phyloP scores from a whole-genome alignment of 495 filamentous ascomycete species.

The Daldinia loculata region DNA sequence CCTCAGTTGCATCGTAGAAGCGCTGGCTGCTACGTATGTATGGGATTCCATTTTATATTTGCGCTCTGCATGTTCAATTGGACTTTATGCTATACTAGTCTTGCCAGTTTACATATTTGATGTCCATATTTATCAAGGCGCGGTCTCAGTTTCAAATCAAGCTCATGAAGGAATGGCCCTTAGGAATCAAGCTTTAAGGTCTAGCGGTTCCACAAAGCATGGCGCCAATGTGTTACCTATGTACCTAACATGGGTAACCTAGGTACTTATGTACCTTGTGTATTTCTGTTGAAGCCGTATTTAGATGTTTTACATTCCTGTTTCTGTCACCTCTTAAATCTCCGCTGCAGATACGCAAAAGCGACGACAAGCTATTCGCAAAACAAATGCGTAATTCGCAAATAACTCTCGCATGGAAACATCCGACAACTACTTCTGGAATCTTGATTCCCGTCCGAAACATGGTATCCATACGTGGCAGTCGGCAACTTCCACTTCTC shows the following conservation, averaged over 20 bases:
- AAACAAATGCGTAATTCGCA: constrained; percentile 1
- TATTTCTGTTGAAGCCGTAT: background rate
- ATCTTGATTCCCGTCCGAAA: constrained; percentile 3
- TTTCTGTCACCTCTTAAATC: background rate
- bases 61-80: background rate
- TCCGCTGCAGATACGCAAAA: background rate
- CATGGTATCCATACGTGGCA: constrained; percentile 14
- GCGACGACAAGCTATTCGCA: background rate
- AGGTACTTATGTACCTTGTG: background rate
- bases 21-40: background rate
- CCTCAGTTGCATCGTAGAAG: background rate
- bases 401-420: background rate
- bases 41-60: background rate
- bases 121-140: no score
- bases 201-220: no score
- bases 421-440: background rate
- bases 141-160: no score
- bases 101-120: no score
- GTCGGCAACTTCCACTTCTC: background rate
- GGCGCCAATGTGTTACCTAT: no score
- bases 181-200: no score
- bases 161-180: no score
- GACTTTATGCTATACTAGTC: background rate
- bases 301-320: background rate
- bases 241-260: no score